A percentile compares a stretch with the other conserved stretches of the same genome.
Evolutionary conservation across 2,329 filamentous ascomycete species (phyloP).

Genomic region (Talaromyces verruculosus): DNA sequence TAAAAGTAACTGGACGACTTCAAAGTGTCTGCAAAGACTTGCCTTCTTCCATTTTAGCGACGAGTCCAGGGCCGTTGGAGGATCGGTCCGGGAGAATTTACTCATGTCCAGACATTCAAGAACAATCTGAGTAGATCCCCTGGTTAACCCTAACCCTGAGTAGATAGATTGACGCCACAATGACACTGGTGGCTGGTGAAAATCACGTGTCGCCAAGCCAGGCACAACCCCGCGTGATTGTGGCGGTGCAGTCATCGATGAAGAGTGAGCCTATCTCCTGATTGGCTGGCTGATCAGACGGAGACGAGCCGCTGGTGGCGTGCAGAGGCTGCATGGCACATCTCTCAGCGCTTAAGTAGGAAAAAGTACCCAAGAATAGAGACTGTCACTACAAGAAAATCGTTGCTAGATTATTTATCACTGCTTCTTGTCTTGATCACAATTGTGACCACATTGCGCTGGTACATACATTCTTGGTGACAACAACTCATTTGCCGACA

Average conservation of each 20-base stretch:
- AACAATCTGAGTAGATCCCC: no score
- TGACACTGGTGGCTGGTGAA: neutral
- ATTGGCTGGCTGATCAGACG: neutral
- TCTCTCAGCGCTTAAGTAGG: neutral
- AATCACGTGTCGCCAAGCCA: neutral
- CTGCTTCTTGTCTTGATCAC: neutral
- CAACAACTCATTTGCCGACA: neutral
- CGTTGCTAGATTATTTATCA: neutral
- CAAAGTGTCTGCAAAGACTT: no score
- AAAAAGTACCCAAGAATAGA: constrained; percentile 8
- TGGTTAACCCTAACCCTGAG: no score
- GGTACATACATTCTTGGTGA: neutral
- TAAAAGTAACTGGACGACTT: no score
- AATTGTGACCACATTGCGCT: neutral
- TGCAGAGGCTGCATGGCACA: constrained; percentile 6
- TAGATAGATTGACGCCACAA: neutral
- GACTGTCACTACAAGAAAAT: no score
- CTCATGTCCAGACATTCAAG: no score
- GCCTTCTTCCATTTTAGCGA: no score
- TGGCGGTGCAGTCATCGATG: constrained; percentile 6
- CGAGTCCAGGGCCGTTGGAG: no score
- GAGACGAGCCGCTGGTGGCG: constrained; percentile 18
- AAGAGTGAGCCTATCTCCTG: neutral
- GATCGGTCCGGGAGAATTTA: no score
- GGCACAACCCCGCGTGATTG: neutral